phyloP scores from a whole-genome alignment of 192 early-diverging fungal genomes.

The Polychytrium aggregatum region DNA sequence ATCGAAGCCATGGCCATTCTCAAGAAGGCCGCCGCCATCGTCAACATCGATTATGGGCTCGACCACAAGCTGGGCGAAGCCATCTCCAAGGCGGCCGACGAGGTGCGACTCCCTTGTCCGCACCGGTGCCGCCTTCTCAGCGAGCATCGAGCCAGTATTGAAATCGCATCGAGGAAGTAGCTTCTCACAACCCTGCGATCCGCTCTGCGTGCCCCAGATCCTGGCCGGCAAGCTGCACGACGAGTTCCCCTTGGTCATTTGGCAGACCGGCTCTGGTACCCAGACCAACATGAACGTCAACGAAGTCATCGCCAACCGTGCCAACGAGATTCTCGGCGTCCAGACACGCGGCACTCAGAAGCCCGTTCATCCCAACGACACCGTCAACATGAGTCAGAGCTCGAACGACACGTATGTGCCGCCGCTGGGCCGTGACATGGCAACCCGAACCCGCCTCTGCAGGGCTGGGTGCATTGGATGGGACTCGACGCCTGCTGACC shows the following conservation, averaged over 20 bases:
- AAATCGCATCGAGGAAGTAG: no score
- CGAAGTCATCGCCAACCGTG: slow-evolving; percentile 96
- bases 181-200: not conserved
- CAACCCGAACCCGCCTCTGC: no score
- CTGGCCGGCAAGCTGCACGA: slow-evolving; percentile 84
- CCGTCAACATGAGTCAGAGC: slow-evolving; percentile 97
- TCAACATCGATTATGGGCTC: slow-evolving; percentile 86
- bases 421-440: not conserved
- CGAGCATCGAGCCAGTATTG: no score
- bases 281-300: slow-evolving; percentile 70
- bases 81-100: slow-evolving; percentile 80
- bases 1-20: slow-evolving; percentile 91
- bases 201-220: slow-evolving; percentile 34
- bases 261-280: slow-evolving; percentile 92
- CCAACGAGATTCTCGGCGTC: slow-evolving; percentile 83
- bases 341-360: slow-evolving; percentile 86
- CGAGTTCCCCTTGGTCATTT: slow-evolving; percentile 98
- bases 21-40: slow-evolving; percentile 90
- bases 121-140: no score
- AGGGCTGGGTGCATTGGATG: no score
- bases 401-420: slow-evolving; percentile 83
- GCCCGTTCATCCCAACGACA: slow-evolving; percentile 98
- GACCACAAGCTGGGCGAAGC: slow-evolving; percentile 72
- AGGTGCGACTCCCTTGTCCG: slow-evolving; percentile 42
- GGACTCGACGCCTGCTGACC: no score